Conservation (phyloP, 192 early-diverging fungal genomes). For the Pilaira anomala region DNA sequence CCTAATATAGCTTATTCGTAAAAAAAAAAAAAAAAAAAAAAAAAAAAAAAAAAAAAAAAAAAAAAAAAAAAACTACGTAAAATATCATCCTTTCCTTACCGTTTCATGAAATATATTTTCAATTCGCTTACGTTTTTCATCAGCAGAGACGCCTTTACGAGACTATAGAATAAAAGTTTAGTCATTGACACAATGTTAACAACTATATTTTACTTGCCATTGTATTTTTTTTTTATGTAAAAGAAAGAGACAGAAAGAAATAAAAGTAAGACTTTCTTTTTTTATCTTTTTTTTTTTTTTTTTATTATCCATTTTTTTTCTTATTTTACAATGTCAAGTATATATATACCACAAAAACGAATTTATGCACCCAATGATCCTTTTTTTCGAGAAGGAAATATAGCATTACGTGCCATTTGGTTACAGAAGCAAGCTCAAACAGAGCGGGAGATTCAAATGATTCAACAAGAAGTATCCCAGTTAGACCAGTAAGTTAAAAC, state of each 20-base stretch:
- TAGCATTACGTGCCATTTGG: conserved; percentile 28
- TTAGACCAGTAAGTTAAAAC: conserved; percentile 7
- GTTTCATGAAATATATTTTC: conserved; percentile 50
- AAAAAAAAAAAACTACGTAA: background rate
- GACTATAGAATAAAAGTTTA: conserved; percentile 38
- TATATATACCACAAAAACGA: conserved; percentile 30
- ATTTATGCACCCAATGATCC: conserved; percentile 19
- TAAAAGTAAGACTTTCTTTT: background rate
- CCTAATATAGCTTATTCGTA: too few species aligned
- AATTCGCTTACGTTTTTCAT: conserved; percentile 50
- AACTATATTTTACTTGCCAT: background rate
- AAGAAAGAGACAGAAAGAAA: background rate
- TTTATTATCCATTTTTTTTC: background rate
- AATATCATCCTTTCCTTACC: conserved; percentile 24
- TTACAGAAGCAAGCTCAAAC: conserved; percentile 19
- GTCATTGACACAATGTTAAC: background rate
- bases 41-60: background rate
- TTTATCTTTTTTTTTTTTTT: background rate
- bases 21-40: background rate
- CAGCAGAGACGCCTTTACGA: conserved; percentile 45
- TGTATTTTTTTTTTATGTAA: background rate
- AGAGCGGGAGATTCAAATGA: background rate
- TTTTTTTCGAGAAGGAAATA: conserved; percentile 35
- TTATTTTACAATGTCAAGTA: background rate
- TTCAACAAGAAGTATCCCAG: conserved; percentile 13